Base-by-base conservation (phyloP, 2,329 filamentous ascomycete species). In the Leptographium flavum region DNA sequence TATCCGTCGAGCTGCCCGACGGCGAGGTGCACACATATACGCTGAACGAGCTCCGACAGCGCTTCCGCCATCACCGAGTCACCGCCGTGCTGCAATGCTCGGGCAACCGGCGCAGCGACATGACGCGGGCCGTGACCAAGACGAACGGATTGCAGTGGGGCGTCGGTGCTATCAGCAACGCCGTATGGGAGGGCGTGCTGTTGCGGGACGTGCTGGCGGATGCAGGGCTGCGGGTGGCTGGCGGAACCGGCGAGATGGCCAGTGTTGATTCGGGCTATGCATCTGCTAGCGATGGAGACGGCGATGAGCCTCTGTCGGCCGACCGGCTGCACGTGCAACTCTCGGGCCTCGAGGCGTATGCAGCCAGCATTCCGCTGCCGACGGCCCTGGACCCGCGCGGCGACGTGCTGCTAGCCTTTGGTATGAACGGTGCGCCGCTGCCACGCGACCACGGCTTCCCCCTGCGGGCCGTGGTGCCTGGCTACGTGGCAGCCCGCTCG, bases 401-500 rank as follows among this genome's bases (percentile, higher is more conserved):
- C 44, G 80, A 84, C 50, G 80, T 83, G 7, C 61, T 84, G 25
- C 63, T 83, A 1, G 79, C 79, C 0, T 82, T 76, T 52, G 67
- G 68, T 40, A 84, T 84, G 80, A 83, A 83, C 50, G 78, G 74
- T 42, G 56, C 70, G 47, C 66, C 74, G 0, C 62, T 84, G 1
- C 76, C 78, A 0, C 69, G 68, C 2, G 79, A 83, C 48, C 80
- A 84, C 52, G 80, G 80, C 0, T 83, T 70, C 52, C 80, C 80
- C 0, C 59, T 82, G 14, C 67, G 78, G 2, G 70, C 71, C 1
- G 64, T 82, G 3, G 74, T 82, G 0, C 76, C 79, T 0, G 80
- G 80, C 0, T 71, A 76, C 42, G 79, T 82, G 2, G 80, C 78
- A 1, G 80, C 79, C 1, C 68, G 79, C 2, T 78, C 73, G 6